Base-by-base conservation (phyloP, 768 basidiomycete species). In the Pisolithus sp. region DNA sequence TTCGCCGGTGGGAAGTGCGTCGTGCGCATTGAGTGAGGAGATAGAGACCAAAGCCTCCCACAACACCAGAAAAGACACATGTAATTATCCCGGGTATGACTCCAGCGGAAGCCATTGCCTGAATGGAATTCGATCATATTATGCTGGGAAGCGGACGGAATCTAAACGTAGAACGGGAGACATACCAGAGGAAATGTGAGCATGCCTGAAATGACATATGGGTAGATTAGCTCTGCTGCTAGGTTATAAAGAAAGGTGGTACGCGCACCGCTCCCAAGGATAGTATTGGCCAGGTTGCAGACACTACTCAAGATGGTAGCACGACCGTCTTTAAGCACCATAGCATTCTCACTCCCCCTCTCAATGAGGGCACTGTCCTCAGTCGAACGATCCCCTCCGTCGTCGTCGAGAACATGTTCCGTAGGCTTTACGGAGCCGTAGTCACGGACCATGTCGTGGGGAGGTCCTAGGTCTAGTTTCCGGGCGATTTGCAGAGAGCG, bases 21-120 rank as follows among this genome's bases (percentile, higher is more conserved):
- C 81, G 80, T 0, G 94, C 95, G 65, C 89, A 93, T 15, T 86
- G 71, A 9, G 89, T 85, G 39, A 98, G 79, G 31, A 97, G 77
- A 64, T 96, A 95, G 7, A 99, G 71, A 15, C 95, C 95, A 60
- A 97, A 93, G 0, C 77, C 81, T 1, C 84, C 85, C 7, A 89
- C 80, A 4, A 64, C 59, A 5, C 87, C 95, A 17, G 88, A 95
- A 57, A 92, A 80, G 10, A 85, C 57, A 59, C 95, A 96, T 23
- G 92, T 94, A 17, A 96, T 57, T 49, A 95, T 81, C 8, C 95
- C 95, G 5, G 93, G 94, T 51, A 97, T 78, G 43, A 97, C 67
- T 3, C 95, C 95, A 48, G 85, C 83, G 5, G 92, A 88, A 4
- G 94, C 90, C 78, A 97, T 83, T 18, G 91, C 91, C 89, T 92